Conservation (phyloP, 768 basidiomycete genomes). For the Clavulina sp. region DNA sequence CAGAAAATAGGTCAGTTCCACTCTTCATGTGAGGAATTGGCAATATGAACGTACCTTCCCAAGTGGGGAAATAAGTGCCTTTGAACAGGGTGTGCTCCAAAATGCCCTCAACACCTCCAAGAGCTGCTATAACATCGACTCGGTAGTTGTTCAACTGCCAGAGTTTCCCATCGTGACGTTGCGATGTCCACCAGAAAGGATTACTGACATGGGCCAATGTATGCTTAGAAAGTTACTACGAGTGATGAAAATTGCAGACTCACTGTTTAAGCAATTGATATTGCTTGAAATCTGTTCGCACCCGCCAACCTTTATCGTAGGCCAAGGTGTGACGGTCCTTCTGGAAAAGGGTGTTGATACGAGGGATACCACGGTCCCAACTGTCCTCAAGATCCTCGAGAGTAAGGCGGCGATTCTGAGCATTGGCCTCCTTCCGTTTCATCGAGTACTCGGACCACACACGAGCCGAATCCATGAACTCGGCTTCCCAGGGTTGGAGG, state of each 20-base stretch:
- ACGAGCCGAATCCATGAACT: constrained; percentile 93
- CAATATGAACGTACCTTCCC: constrained; percentile 47
- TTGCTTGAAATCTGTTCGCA: constrained; percentile 94
- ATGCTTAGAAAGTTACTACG: constrained; percentile 3
- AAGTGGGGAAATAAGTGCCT: constrained; percentile 93
- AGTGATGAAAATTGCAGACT: constrained; percentile 16
- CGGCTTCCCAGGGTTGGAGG: constrained; percentile 92
- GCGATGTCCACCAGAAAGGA: constrained; percentile 99
- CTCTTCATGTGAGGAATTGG: background rate
- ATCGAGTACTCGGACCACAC: constrained; percentile 99
- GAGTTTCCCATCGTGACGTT: constrained; percentile 88
- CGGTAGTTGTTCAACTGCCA: constrained; percentile 98
- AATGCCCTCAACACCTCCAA: constrained; percentile 93
- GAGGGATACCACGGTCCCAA: constrained; percentile 96
- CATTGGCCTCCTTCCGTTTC: constrained; percentile 99
- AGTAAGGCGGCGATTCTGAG: constrained; percentile 90
- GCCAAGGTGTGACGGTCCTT: constrained; percentile 95
- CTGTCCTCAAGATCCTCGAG: constrained; percentile 96
- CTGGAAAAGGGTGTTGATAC: constrained; percentile 98
- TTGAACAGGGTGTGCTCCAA: constrained; percentile 95
- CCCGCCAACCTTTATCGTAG: constrained; percentile 66
- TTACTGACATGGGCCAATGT: constrained; percentile 34
- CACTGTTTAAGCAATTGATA: constrained; percentile 86
- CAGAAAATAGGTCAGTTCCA: background rate
- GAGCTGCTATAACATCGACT: constrained; percentile 94